phyloP scores from a whole-genome alignment of 1,284 basidiomycete species.

The Papiliotrema flavescens region DNA sequence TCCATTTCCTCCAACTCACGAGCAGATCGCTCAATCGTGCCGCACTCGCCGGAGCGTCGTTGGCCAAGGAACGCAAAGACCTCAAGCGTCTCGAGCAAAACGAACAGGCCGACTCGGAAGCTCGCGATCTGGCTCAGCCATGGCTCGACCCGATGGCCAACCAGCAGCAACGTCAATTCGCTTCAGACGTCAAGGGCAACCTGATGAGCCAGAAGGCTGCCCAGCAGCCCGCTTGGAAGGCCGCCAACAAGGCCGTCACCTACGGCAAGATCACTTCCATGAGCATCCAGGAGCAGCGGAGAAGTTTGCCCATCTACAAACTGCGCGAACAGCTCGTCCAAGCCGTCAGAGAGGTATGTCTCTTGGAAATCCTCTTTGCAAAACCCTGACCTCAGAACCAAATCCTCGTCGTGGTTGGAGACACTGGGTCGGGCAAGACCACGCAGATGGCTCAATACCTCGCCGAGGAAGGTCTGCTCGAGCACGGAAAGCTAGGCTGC shows the following conservation, averaged over 20 bases:
- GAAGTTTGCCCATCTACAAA: conserved; percentile 91
- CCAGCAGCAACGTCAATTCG: conserved; percentile 79
- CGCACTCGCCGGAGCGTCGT: conserved; percentile 83
- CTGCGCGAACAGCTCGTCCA: conserved; percentile 87
- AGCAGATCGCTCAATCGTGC: conserved; percentile 84
- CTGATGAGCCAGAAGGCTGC: conserved; percentile 70
- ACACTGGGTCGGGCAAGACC: conserved; percentile 90
- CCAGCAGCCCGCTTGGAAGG: conserved; percentile 86
- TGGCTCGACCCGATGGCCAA: conserved; percentile 99
- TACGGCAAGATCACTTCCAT: conserved; percentile 85
- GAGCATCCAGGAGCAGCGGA: conserved; percentile 90
- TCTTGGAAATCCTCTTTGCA: background rate
- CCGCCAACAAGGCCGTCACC: conserved; percentile 94
- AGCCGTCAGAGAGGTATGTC: conserved; percentile 78
- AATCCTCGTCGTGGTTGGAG: conserved; percentile 88
- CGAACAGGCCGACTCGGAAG: conserved; percentile 89
- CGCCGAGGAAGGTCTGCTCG: conserved; percentile 81
- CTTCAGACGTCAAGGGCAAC: conserved; percentile 84
- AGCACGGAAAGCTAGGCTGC: conserved; percentile 86
- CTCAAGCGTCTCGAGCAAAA: conserved; percentile 90
- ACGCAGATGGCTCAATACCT: conserved; percentile 93
- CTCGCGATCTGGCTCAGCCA: conserved; percentile 86
- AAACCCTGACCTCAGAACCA: conserved; percentile 66
- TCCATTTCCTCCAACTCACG: conserved; percentile 18
- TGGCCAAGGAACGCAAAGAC: conserved; percentile 93